Conservation (phyloP, 768 basidiomycete species). For the Tylopilus vinaceipallidus region DNA sequence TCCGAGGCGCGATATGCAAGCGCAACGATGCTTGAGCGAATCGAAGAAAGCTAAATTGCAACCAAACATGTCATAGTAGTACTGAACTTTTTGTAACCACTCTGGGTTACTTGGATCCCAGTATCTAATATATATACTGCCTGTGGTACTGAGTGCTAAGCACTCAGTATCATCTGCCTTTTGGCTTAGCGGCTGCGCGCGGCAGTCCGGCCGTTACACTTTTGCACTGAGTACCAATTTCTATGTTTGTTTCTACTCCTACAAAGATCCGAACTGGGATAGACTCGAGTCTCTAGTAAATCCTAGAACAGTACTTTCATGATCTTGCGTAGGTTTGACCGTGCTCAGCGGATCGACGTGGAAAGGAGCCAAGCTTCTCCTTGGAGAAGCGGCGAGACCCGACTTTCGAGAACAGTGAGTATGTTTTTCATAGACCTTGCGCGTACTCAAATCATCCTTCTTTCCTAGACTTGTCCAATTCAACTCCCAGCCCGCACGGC, state of each 20-base stretch:
- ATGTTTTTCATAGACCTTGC: not conserved
- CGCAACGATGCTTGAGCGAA: no score
- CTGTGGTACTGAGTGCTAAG: no score
- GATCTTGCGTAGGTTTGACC: constrained; percentile 56
- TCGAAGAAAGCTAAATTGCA: no score
- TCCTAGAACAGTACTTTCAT: not conserved
- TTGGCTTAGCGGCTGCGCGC: constrained; percentile 71
- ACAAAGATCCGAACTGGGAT: not conserved
- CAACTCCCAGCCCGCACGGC: constrained; percentile 21
- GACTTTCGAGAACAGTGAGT: constrained; percentile 63
- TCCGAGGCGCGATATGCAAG: no score
- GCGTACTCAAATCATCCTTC: not conserved
- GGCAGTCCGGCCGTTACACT: no score
- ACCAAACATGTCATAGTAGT: no score
- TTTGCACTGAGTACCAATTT: constrained; percentile 56
- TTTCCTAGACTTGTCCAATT: constrained; percentile 10
- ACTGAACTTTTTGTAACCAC: no score
- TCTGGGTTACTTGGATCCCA: no score
- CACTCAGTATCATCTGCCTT: no score
- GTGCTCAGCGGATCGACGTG: constrained; percentile 77
- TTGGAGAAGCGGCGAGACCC: constrained; percentile 82
- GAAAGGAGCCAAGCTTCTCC: constrained; percentile 83
- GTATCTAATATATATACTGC: no score
- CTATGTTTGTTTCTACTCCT: not conserved
- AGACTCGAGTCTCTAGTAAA: not conserved